These are phyloP conservation scores for Lachancea cidri DNA, from an alignment of 805 yeast species.

Conservation along the genomic window DNA sequence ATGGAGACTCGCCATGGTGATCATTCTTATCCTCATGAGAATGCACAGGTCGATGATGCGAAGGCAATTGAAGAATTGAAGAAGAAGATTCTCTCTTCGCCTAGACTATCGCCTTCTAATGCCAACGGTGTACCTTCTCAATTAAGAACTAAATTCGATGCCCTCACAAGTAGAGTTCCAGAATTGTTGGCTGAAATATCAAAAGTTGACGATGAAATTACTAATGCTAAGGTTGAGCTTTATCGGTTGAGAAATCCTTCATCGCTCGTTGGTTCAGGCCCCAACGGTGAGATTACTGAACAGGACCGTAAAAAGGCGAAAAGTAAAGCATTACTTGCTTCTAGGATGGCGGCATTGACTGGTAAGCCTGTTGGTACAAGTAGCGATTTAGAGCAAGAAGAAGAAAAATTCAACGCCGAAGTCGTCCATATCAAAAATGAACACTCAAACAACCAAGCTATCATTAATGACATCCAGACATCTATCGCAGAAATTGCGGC, in stretches of 20 bases:
- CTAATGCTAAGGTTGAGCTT: slow-evolving; percentile 58
- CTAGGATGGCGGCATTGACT: slow-evolving; percentile 90
- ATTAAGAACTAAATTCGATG: slow-evolving; percentile 52
- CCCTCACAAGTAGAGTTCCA: slow-evolving; percentile 70
- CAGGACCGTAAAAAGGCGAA: slow-evolving; percentile 74
- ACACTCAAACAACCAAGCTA: slow-evolving; percentile 49
- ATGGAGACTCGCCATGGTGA: slow-evolving; percentile 18
- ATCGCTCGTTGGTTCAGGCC: slow-evolving; percentile 75
- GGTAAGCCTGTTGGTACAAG: slow-evolving; percentile 55
- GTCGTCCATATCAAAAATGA: slow-evolving; percentile 48
- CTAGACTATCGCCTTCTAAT: slow-evolving; percentile 31
- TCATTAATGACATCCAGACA: slow-evolving; percentile 65
- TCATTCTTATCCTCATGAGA: slow-evolving; percentile 12
- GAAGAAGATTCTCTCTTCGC: slow-evolving; percentile 46
- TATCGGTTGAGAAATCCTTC: slow-evolving; percentile 65
- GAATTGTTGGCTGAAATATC: slow-evolving; percentile 58
- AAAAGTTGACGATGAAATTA: slow-evolving; percentile 61
- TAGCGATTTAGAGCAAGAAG: slow-evolving; percentile 35
- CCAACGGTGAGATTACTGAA: slow-evolving; percentile 81
- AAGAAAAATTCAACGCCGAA: slow-evolving; percentile 43
- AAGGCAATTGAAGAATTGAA: slow-evolving; percentile 64
- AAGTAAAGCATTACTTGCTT: slow-evolving; percentile 70
- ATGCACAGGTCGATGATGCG: slow-evolving; percentile 34
- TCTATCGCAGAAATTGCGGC: slow-evolving; percentile 58
- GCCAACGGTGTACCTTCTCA: slow-evolving; percentile 34